phyloP scores from a whole-genome alignment of 805 yeast species.

The Metschnikowia peoriensis region DNA sequence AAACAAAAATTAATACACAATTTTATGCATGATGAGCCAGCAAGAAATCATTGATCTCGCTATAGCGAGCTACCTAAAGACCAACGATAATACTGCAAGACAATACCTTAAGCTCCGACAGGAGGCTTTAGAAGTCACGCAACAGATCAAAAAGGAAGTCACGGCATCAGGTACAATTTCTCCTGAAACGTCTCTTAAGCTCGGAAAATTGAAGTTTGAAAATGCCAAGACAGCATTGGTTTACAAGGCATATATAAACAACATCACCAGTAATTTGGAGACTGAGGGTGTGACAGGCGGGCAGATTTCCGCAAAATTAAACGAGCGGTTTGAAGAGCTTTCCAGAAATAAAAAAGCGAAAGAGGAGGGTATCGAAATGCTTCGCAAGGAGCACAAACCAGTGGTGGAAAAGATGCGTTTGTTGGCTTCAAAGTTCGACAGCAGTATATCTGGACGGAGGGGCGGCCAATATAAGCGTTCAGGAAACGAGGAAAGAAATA shows the following conservation, averaged over 20 bases:
- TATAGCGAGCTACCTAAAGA: constrained; percentile 27
- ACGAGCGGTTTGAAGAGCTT: constrained; percentile 22
- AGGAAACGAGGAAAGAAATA: not conserved
- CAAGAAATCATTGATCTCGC: constrained; percentile 34
- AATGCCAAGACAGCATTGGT: constrained; percentile 25
- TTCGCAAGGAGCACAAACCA: constrained; percentile 34
- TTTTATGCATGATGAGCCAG: constrained; percentile 21
- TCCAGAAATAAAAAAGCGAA: constrained; percentile 14
- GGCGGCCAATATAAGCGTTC: not conserved
- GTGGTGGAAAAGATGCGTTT: constrained; percentile 32
- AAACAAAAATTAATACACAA: no score
- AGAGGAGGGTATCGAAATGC: constrained; percentile 22
- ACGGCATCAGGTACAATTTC: constrained; percentile 8
- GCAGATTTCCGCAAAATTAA: constrained; percentile 21
- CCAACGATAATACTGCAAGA: constrained; percentile 31
- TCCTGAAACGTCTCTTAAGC: constrained; percentile 14
- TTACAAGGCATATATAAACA: constrained; percentile 27
- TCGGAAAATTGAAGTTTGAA: constrained; percentile 28
- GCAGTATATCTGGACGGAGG: constrained; percentile 14
- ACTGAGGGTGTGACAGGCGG: constrained; percentile 9
- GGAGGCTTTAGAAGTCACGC: constrained; percentile 19
- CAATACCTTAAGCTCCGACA: constrained; percentile 36
- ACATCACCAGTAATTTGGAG: constrained; percentile 22
- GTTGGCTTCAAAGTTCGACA: constrained; percentile 24
- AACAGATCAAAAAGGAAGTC: constrained; percentile 12